Evolutionary conservation across 257 asterid genomes (phyloP).

Genomic region (Anisodus acutangulus): DNA sequence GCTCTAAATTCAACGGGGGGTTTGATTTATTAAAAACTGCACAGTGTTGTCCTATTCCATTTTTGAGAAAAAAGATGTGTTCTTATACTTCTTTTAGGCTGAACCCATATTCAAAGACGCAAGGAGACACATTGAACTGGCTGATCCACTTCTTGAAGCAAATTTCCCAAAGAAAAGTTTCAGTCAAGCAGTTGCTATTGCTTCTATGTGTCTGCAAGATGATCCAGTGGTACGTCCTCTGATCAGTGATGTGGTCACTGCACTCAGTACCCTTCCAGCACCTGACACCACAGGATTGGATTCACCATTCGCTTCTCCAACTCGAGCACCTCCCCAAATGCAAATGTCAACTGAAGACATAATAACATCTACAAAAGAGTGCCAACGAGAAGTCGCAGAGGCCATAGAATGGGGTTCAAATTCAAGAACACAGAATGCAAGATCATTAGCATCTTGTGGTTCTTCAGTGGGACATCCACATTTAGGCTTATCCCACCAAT

Average conservation of each 20-base stretch:
- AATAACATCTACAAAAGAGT: slow-evolving; percentile 41
- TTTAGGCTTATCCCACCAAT: not conserved
- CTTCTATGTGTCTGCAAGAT: slow-evolving; percentile 86
- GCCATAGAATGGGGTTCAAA: slow-evolving; percentile 87
- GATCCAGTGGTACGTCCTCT: slow-evolving; percentile 66
- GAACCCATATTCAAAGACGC: slow-evolving; percentile 73
- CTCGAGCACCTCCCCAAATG: slow-evolving; percentile 29
- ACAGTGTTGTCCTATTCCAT: not conserved
- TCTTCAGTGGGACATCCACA: slow-evolving; percentile 33
- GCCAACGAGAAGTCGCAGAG: slow-evolving; percentile 71
- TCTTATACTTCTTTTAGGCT: slow-evolving; percentile 45
- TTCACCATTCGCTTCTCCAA: slow-evolving; percentile 35
- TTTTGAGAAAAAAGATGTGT: not conserved
- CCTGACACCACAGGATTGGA: slow-evolving; percentile 38
- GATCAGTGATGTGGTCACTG: slow-evolving; percentile 86
- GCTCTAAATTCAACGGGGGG: not conserved
- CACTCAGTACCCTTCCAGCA: slow-evolving; percentile 70
- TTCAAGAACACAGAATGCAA: slow-evolving; percentile 47
- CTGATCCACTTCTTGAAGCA: slow-evolving; percentile 67
- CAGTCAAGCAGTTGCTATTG: slow-evolving; percentile 75
- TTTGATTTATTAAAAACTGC: not conserved
- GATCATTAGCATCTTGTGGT: slow-evolving; percentile 31
- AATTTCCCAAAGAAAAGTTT: slow-evolving; percentile 64
- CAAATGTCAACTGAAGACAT: not conserved
- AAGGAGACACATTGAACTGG: slow-evolving; percentile 54